Conservation (phyloP, 176 grass and related monocot genomes). For the Aegilops tauschii region DNA sequence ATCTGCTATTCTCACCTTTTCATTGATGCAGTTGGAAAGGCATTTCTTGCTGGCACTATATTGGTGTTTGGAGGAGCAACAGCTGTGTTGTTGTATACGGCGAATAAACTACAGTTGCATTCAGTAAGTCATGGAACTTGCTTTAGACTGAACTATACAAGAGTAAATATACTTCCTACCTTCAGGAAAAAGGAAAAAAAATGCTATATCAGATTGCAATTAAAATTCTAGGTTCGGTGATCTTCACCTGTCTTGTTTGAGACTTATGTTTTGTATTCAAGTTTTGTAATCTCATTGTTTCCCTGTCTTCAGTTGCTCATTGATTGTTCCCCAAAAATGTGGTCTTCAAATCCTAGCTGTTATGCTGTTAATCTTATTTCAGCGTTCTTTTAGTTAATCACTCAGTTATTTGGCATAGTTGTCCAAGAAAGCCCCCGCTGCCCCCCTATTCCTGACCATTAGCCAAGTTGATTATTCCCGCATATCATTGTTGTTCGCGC, state of each 20-base stretch:
- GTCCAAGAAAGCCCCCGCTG: too few relatives aligned
- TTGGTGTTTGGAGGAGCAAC: conserved; percentile 85
- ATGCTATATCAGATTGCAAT: not conserved
- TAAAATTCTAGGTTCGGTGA: not conserved
- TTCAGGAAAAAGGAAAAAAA: not conserved
- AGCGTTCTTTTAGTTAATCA: not conserved
- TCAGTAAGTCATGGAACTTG: conserved; percentile 52
- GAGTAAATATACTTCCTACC: not conserved
- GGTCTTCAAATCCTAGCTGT: too few relatives aligned
- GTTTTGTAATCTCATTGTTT: too few relatives aligned
- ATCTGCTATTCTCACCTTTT: conserved; percentile 4
- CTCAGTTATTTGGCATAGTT: too few relatives aligned
- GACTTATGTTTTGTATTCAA: too few relatives aligned
- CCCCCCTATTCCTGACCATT: too few relatives aligned
- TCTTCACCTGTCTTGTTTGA: too few relatives aligned
- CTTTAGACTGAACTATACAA: conserved; percentile 4
- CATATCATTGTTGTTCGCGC: too few relatives aligned
- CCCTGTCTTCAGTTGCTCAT: too few relatives aligned
- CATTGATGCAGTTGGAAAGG: conserved; percentile 73
- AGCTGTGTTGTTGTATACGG: conserved; percentile 46
- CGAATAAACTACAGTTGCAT: conserved; percentile 70
- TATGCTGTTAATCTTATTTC: too few relatives aligned
- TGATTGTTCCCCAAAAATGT: too few relatives aligned
- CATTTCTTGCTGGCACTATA: conserved; percentile 61
- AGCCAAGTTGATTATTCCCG: too few relatives aligned